phyloP scores from a whole-genome alignment of 106 monocot species.

The Dioscorea dumetorum region DNA sequence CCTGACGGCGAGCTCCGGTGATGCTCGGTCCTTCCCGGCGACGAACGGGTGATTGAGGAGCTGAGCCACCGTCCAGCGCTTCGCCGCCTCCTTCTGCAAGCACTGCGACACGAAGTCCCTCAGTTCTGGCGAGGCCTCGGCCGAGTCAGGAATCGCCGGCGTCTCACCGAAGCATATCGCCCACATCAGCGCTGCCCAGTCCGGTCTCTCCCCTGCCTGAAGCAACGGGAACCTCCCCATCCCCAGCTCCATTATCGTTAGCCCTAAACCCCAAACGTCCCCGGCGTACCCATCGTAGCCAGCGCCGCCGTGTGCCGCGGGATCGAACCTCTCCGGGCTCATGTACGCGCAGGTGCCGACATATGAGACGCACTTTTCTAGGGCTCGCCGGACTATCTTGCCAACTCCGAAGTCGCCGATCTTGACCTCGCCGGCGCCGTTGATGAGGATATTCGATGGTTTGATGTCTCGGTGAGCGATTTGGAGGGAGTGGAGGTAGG shows the following conservation, averaged over 20 bases:
- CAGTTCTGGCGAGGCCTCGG: conserved; percentile 37
- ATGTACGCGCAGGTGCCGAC: conserved; percentile 87
- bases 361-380: conserved; percentile 56
- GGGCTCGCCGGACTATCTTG: conserved; percentile 39
- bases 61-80: conserved; percentile 62
- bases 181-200: conserved; percentile 90
- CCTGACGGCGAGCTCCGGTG: too few relatives aligned
- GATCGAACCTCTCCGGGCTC: conserved; percentile 84
- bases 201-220: conserved; percentile 60
- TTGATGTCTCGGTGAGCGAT: conserved; percentile 34
- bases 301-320: conserved; percentile 56
- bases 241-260: conserved; percentile 66
- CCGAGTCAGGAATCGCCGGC: background rate
- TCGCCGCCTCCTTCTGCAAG: conserved; percentile 60
- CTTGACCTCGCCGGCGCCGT: conserved; percentile 44
- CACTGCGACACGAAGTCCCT: conserved; percentile 60
- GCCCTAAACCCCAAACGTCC: conserved; percentile 77
- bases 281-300: conserved; percentile 37
- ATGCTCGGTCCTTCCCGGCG: conserved; percentile 11
- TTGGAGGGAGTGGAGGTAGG: conserved; percentile 52
- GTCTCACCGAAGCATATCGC: conserved; percentile 83
- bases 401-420: conserved; percentile 73
- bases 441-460: conserved; percentile 26
- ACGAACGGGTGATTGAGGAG: conserved; percentile 76
- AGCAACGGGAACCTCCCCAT: conserved; percentile 65